phyloP scores from a whole-genome alignment of 129 eudicot genomes.

The Ambrosia trifida region DNA sequence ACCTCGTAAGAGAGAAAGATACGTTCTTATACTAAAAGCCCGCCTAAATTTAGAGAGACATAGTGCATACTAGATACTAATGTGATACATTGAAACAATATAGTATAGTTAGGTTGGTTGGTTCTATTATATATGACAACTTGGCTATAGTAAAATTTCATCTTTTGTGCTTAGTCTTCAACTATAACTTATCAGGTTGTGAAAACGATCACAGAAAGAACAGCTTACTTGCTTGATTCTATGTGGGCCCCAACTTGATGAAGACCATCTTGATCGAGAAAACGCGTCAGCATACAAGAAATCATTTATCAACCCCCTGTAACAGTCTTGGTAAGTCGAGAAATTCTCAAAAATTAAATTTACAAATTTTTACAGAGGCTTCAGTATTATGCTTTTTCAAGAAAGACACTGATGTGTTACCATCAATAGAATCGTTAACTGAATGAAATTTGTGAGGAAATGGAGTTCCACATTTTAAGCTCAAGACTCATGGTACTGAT shows the following conservation, averaged over 20 bases:
- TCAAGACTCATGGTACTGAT: conserved; percentile 14
- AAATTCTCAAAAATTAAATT: not conserved
- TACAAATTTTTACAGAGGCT: not conserved
- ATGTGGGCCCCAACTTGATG: conserved; percentile 92
- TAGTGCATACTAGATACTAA: not conserved
- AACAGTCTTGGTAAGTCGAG: conserved; percentile 25
- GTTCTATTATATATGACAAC: conserved; percentile 6
- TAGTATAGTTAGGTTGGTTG: too few relatives aligned
- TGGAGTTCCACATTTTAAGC: not conserved
- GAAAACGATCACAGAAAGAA: conserved; percentile 17
- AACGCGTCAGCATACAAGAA: conserved; percentile 74
- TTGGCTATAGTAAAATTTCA: not conserved
- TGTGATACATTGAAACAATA: conserved; percentile 4
- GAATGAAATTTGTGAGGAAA: not conserved
- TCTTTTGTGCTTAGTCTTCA: not conserved
- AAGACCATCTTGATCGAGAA: conserved; percentile 86
- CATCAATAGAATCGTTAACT: not conserved
- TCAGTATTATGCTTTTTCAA: not conserved
- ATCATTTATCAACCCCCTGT: conserved; percentile 82
- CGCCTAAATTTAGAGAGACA: not conserved
- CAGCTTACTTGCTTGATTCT: conserved; percentile 77
- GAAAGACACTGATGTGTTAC: not conserved
- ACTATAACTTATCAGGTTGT: conserved; percentile 5
- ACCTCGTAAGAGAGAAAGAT: conserved; percentile 15
- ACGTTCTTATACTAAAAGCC: not conserved